A percentile compares a stretch with the other conserved stretches of the same genome.
Evolutionary conservation across 2,329 filamentous ascomycete genomes (phyloP).

Genomic region (Aspergillus viridinutans): DNA sequence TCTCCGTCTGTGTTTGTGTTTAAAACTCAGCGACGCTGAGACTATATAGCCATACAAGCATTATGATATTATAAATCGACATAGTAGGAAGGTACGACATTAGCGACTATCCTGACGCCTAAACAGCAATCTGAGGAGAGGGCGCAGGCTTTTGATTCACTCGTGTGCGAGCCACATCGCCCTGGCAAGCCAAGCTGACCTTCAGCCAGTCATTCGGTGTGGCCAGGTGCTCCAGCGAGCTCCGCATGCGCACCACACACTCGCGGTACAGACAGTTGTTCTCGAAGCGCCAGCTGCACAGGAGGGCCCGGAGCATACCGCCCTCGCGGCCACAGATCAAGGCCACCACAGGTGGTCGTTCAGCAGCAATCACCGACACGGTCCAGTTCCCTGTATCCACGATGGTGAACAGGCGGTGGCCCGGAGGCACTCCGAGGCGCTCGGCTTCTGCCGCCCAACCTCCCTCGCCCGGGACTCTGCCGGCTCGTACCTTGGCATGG

Average conservation of each 20-base stretch:
- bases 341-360: slow-evolving; percentile 25
- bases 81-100: too few relatives aligned
- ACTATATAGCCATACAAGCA: too few relatives aligned
- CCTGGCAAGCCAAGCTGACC: slow-evolving; percentile 14
- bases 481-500: neutral
- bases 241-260: slow-evolving; percentile 15
- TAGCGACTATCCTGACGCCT: too few relatives aligned
- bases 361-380: slow-evolving; percentile 27
- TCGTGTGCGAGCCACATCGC: slow-evolving; percentile 2
- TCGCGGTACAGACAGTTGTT: slow-evolving; percentile 14
- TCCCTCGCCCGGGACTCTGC: slow-evolving; percentile 3
- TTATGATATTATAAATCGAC: too few relatives aligned
- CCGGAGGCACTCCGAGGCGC: slow-evolving; percentile 3
- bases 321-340: slow-evolving; percentile 28
- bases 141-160: too few relatives aligned
- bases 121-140: too few relatives aligned
- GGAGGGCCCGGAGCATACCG: slow-evolving; percentile 27
- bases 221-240: slow-evolving; percentile 9
- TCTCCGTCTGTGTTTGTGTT: too few relatives aligned
- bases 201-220: slow-evolving; percentile 14
- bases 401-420: slow-evolving; percentile 27
- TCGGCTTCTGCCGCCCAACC: neutral
- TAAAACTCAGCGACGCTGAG: too few relatives aligned
- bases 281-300: slow-evolving; percentile 21
- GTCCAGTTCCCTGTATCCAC: slow-evolving; percentile 29